Base-by-base conservation (phyloP, 1,284 basidiomycete species). In the Ustilago vetiveriae region DNA sequence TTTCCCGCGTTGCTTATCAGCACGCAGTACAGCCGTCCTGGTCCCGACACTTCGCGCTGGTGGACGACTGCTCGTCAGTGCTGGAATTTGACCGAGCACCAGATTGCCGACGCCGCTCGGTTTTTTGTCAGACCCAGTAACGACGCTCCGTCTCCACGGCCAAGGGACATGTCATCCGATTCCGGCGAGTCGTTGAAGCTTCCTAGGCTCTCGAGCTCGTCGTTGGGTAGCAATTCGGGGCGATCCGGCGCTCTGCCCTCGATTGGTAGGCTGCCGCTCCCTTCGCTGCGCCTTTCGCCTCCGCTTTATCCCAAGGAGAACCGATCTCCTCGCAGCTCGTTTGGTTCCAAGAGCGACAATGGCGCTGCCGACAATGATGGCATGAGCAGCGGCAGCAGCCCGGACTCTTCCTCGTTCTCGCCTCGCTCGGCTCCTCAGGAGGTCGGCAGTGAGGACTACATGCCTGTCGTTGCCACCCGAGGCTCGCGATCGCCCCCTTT, bases 51-150 rank as follows among this genome's bases (percentile, higher is more conserved):
- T 17, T 38, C 57, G 22, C 62, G 68, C 6, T 71, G 68, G 68
- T 71, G 68, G 68, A 42, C 40, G 11, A 60, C 57, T 6, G 68
- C 68, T 10, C 68, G 68, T 13, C 62, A 71, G 58, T 71, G 68
- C 57, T 71, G 68, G 68, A 65, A 56, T 51, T 1, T 71, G 49
- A 17, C 49, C 11, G 68, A 71, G 41, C 52, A 52, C 19, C 68
- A 66, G 39, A 58, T 71, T 26, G 32, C 24, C 14, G 62, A 66
- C 6, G 62, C 62, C 16, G 68, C 58, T 41, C 53, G 51, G 53
- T 51, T 64, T 63, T 69, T 69, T 64, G 54, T 69, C 45, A 48
- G 58, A 32, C 59, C 59, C 41, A 58, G 54, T 47, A 58, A 58
- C 42, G 55, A 65, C 46, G 62, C 62, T 4, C 62, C 55, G n/a